Evolutionary conservation across 305 asterid genomes (phyloP), one percentile per base, ranked within the genome.

Genomic region (Fraxinus angustifolia): DNA sequence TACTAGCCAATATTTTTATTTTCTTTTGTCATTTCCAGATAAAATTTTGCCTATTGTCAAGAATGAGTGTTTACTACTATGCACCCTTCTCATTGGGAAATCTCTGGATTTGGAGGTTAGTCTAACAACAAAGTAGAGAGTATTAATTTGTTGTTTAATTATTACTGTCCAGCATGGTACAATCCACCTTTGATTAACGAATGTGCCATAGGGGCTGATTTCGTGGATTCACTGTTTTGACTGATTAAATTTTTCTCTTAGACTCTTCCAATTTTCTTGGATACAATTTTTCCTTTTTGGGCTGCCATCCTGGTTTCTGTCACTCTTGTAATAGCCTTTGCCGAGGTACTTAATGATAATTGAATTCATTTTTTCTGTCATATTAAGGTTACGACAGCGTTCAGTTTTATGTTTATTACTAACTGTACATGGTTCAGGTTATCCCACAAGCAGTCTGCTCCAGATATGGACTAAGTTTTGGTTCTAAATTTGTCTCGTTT

Each of bases 241-340:
- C 72, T 65, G 16, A 26, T 60, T 21, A n/a, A 16, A 11, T 5
- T 12, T 14, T 53, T 26, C 67, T 45, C 30, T 21, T 40, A 87
- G 90, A 85, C 90, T 73, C 88, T 88, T 79, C 91, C 89, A 1
- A 82, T 88, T 4, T 88, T 86, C 83, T 76, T 88, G 78, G 90
- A 87, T 42, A 85, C 62, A 23, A 78, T 87, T 26, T 26, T 84
- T 58, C 85, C 87, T 12, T 78, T 77, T 76, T 87, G 90, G 90
- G 6, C 48, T 12, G 87, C 90, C 53, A 85, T 87, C 73, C 79
- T 85, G 56, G 82, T 73, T 12, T 84, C 90, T 11, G 85, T 83
- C 62, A 77, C 82, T 78, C 80, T 79, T 26, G 87, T 87, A n/a
- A 85, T 87, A 17, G 82, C 86, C 38, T 87, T 87, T 81, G 90